These are phyloP conservation scores for Puccinellia tenuiflora DNA, from an alignment of 176 grass and related monocot genomes.

Conservation along the genomic window DNA sequence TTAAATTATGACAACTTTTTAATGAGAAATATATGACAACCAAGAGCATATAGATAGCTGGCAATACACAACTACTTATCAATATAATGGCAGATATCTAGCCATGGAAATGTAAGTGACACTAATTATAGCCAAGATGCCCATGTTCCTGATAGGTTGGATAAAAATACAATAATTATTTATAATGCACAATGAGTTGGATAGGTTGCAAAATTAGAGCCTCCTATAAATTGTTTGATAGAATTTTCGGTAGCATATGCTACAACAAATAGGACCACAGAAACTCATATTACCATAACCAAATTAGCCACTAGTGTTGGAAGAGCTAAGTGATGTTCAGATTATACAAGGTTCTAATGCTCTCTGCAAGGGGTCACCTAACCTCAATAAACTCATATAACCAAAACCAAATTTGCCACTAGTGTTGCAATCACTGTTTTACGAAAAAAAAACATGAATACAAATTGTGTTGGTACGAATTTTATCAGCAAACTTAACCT, in stretches of 20 bases:
- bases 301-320: not conserved
- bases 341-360: no score
- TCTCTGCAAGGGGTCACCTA: no score
- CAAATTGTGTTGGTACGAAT: not conserved
- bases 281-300: not conserved
- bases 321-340: not conserved
- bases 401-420: no score
- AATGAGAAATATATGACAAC: not conserved
- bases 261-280: not conserved
- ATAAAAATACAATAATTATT: not conserved
- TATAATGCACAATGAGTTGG: conserved; percentile 5
- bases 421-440: not conserved
- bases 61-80: not conserved
- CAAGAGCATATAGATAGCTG: not conserved
- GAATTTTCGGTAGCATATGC: not conserved
- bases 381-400: no score
- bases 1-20: not conserved
- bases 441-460: not conserved
- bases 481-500: conserved; percentile 6
- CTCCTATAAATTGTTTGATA: not conserved
- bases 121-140: no score
- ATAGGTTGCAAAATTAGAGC: conserved; percentile 8
- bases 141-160: no score
- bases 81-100: not conserved
- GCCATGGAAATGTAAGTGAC: not conserved